These are phyloP conservation scores for Scutellaria barbata DNA, from an alignment of 257 asterid species.

Conservation along the genomic window DNA sequence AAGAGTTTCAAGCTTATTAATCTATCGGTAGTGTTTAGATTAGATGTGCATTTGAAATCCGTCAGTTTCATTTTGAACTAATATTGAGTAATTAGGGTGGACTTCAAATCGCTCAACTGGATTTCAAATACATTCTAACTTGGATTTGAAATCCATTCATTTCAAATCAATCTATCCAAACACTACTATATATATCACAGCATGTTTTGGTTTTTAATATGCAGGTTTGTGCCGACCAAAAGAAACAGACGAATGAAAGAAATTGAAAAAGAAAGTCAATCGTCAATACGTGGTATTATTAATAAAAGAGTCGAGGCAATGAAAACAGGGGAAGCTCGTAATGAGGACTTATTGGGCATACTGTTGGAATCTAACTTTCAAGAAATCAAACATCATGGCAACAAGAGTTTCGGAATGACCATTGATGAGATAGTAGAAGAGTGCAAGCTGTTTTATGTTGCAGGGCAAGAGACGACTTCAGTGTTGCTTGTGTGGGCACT, in stretches of 20 bases:
- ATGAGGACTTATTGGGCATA: slow-evolving; percentile 34
- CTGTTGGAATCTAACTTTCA: slow-evolving; percentile 36
- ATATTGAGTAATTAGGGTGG: too few species aligned
- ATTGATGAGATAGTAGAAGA: slow-evolving; percentile 36
- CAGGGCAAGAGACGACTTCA: slow-evolving; percentile 33
- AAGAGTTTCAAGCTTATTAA: too few species aligned
- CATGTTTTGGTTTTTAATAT: neutral
- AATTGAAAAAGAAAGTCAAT: slow-evolving; percentile 27
- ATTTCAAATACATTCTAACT: too few species aligned
- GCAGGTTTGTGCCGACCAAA: slow-evolving; percentile 41
- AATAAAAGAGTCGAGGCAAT: slow-evolving; percentile 21
- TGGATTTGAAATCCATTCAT: too few species aligned
- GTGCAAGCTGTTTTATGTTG: slow-evolving; percentile 40
- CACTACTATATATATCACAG: too few species aligned
- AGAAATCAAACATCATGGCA: slow-evolving; percentile 33
- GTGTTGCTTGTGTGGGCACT: slow-evolving; percentile 35
- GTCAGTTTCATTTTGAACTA: too few species aligned
- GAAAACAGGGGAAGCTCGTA: slow-evolving; percentile 31
- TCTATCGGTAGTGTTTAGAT: too few species aligned
- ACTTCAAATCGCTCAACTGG: too few species aligned
- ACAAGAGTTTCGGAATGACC: slow-evolving; percentile 38
- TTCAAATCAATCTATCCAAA: too few species aligned
- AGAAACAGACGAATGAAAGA: slow-evolving; percentile 38
- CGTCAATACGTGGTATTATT: slow-evolving; percentile 27
- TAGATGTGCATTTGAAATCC: too few species aligned